Evolutionary conservation across 495 filamentous ascomycete genomes (phyloP).

Genomic region (Penicillium cosmopolitanum): DNA sequence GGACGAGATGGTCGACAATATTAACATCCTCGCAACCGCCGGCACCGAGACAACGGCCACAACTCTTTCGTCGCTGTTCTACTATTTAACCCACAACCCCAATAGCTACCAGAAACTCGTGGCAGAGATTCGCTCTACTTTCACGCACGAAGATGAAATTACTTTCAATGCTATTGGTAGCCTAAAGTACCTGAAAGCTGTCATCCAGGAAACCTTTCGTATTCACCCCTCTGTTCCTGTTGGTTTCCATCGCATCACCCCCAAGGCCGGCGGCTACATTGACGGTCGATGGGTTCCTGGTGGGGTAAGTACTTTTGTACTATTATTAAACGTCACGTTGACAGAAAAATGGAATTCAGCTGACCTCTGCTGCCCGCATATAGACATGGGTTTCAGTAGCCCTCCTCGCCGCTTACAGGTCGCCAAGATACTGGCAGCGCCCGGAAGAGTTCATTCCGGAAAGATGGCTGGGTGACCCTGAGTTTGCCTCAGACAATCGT

Average conservation of each 20-base stretch:
- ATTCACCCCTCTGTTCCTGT: constrained; percentile 56
- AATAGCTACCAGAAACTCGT: constrained; percentile 43
- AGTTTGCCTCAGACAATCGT: constrained; percentile 25
- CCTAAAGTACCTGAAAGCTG: constrained; percentile 56
- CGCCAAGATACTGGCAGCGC: not conserved
- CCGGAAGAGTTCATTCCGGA: constrained; percentile 3
- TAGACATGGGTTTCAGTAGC: constrained; percentile 7
- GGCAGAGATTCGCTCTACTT: constrained; percentile 52
- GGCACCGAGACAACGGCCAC: constrained; percentile 60
- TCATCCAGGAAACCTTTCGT: constrained; percentile 59
- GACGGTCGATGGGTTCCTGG: constrained; percentile 20
- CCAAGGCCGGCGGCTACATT: constrained; percentile 10
- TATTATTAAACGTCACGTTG: not conserved
- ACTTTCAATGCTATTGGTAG: constrained; percentile 41
- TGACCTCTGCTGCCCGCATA: not conserved
- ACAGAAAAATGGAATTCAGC: not conserved
- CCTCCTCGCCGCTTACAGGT: not conserved
- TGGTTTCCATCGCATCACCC: constrained; percentile 41
- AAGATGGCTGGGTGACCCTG: constrained; percentile 20
- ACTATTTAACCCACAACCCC: constrained; percentile 51
- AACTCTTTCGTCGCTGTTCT: constrained; percentile 47
- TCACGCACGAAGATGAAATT: constrained; percentile 57
- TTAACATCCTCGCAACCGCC: constrained; percentile 26
- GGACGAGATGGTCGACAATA: constrained; percentile 4
- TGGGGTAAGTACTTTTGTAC: constrained; percentile 22